Base-by-base conservation (phyloP, 495 filamentous ascomycete species). In the Trichoderma gamsii region DNA sequence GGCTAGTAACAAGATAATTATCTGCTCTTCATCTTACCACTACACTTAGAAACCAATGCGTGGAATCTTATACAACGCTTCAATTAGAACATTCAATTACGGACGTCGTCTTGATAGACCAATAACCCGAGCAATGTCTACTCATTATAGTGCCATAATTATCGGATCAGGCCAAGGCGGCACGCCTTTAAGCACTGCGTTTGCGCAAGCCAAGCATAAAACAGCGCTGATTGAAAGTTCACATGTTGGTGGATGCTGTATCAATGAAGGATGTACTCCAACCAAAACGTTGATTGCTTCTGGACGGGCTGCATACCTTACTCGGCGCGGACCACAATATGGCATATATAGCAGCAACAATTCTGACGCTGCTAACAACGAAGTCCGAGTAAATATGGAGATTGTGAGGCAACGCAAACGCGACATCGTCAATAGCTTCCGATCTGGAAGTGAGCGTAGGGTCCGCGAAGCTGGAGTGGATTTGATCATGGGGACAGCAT, bases 261-360 rank as follows among this genome's bases (percentile, higher is more conserved):
- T 85, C 41, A 85, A 84, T 66, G 82, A 82, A 70, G 83, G 83
- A n/a, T 85, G 83, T 65, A 85, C 83, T 15, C 82, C 82, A 0
- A 85, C 83, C 12, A 85, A 85, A 69, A 84, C 83, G 6, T 77
- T 84, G 76, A 78, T 84, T 43, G 79, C 82, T 23, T 79, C 76
- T 64, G 83, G 80, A 7, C 74, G 80, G 4, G 76, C 79, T 0
- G 82, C 82, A 12, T 76, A 85, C 73, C 70, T 82, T 11, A 72
- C 76, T 8, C 66, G 73, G 0, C 72, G 79, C 6, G 75, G 75
- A 2, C 67, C 66, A n/a, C 78, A 84, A n/a, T 84, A 82, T 70
- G 83, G 83, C 13, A 71, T 85, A 11, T 69, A 76, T 51, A 70
- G 12, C 6, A 69, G 67, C 27, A 13, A 32, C 29, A 3, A 15